A percentile compares a stretch with the other conserved stretches of the same genome.
phyloP scores from a whole-genome alignment of 1,139 yeast species.

The Pichia sorboxylosa region DNA sequence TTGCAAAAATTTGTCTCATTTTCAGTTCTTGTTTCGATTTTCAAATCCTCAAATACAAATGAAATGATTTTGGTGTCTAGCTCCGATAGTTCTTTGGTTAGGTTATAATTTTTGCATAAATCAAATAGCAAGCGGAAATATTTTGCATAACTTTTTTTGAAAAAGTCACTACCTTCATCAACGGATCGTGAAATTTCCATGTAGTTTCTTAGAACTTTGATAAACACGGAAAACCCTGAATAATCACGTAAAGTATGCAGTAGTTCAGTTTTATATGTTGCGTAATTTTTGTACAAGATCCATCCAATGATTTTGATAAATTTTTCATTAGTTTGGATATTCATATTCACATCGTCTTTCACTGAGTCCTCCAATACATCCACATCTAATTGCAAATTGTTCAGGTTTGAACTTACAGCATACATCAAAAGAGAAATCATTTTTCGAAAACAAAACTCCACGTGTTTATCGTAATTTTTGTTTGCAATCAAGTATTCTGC shows the following conservation, averaged over 20 bases:
- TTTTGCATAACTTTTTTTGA: conserved; percentile 25
- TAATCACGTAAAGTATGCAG: conserved; percentile 37
- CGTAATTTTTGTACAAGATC: conserved; percentile 37
- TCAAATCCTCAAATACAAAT: conserved; percentile 41
- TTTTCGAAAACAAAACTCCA: conserved; percentile 34
- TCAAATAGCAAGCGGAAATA: conserved; percentile 43
- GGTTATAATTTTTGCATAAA: conserved; percentile 34
- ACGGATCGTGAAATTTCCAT: conserved; percentile 12
- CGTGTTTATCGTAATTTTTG: conserved; percentile 25
- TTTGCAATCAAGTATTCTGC: conserved; percentile 25
- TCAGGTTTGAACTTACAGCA: conserved; percentile 27
- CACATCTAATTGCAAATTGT: conserved; percentile 27
- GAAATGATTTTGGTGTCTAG: conserved; percentile 44
- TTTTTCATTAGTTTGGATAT: conserved; percentile 19
- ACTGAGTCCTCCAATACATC: conserved; percentile 11
- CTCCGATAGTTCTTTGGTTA: conserved; percentile 29
- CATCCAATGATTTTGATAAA: conserved; percentile 31
- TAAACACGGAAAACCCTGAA: conserved; percentile 32
- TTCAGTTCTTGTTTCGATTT: conserved; percentile 41
- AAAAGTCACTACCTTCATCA: conserved; percentile 19
- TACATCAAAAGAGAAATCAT: conserved; percentile 29
- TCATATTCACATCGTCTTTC: conserved; percentile 13
- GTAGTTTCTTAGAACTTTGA: conserved; percentile 18
- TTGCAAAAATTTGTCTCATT: conserved; percentile 59
- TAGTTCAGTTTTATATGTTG: conserved; percentile 28